A percentile compares a stretch with the other conserved stretches of the same genome.
phyloP scores from a whole-genome alignment of 2,329 filamentous ascomycete genomes.

The Thyridium curvatum region DNA sequence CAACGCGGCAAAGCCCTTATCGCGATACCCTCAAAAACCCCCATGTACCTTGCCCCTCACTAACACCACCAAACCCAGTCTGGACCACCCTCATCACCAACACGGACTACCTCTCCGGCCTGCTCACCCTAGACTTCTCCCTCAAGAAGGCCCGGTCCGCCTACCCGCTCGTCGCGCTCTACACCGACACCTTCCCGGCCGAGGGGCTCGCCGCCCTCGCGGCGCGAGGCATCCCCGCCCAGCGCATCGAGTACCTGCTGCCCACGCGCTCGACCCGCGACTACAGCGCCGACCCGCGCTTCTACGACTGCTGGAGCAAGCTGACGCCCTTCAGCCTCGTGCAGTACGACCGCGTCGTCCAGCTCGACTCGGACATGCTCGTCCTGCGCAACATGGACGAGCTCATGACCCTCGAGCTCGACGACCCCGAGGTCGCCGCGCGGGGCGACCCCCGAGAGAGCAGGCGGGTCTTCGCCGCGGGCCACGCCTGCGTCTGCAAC shows the following conservation, averaged over 20 bases:
- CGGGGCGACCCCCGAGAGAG: conserved; percentile 14
- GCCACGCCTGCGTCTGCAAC: conserved; percentile 83
- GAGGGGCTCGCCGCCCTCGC: conserved; percentile 64
- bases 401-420: conserved; percentile 72
- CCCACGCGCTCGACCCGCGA: conserved; percentile 56
- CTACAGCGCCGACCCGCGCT: conserved; percentile 72
- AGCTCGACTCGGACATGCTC: conserved; percentile 86
- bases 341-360: conserved; percentile 74
- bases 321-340: conserved; percentile 70
- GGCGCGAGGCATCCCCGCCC: conserved; percentile 60
- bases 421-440: conserved; percentile 11
- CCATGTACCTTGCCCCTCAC: too few species aligned
- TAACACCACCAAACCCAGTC: conserved; percentile 41
- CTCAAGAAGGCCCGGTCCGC: conserved; percentile 58
- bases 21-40: background rate
- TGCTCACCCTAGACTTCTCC: conserved; percentile 74
- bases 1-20: background rate
- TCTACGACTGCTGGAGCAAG: conserved; percentile 89
- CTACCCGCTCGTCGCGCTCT: conserved; percentile 77
- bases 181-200: conserved; percentile 69
- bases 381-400: conserved; percentile 84
- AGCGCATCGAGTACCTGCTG: conserved; percentile 66
- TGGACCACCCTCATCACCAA: conserved; percentile 89
- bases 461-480: conserved; percentile 69
- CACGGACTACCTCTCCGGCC: conserved; percentile 71